Evolutionary conservation across 177 flowering plant species (phyloP).

Genomic region (Telopea speciosissima): DNA sequence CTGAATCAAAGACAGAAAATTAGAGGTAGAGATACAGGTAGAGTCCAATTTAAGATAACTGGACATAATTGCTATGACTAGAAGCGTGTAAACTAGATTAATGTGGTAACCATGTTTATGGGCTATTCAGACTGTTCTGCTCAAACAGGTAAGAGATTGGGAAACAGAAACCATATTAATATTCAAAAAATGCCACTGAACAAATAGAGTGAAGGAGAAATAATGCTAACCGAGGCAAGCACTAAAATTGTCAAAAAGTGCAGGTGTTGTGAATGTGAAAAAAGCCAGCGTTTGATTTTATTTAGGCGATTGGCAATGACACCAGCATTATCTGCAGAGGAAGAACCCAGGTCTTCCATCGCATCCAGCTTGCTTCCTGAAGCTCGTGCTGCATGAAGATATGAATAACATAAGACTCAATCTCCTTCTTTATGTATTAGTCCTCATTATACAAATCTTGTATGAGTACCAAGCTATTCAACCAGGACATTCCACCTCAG

Average conservation of each 20-base stretch:
- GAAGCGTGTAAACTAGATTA: no score
- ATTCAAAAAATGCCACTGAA: background rate
- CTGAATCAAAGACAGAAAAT: background rate
- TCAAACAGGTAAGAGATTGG: background rate
- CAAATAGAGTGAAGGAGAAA: background rate
- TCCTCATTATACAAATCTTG: background rate
- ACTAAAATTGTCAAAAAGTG: slow-evolving; percentile 8
- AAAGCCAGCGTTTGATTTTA: slow-evolving; percentile 4
- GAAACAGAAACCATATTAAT: background rate
- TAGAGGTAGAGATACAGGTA: background rate
- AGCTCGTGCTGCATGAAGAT: background rate
- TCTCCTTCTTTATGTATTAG: background rate
- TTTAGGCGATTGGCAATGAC: background rate
- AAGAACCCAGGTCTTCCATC: slow-evolving; percentile 5
- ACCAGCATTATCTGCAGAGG: slow-evolving; percentile 1
- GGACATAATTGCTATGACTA: background rate
- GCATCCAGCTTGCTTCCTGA: slow-evolving; percentile 9
- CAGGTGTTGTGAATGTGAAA: slow-evolving; percentile 8
- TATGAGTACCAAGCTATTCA: background rate
- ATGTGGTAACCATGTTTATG: background rate
- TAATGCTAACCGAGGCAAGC: slow-evolving; percentile 8
- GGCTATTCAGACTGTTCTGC: background rate
- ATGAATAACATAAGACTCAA: background rate
- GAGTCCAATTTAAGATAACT: background rate
- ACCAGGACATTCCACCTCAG: background rate